Percentiles rank a stretch among this genome's conserved stretches.
Evolutionary conservation across 495 filamentous ascomycete species (phyloP).

Genomic region (Penicillium lividum): DNA sequence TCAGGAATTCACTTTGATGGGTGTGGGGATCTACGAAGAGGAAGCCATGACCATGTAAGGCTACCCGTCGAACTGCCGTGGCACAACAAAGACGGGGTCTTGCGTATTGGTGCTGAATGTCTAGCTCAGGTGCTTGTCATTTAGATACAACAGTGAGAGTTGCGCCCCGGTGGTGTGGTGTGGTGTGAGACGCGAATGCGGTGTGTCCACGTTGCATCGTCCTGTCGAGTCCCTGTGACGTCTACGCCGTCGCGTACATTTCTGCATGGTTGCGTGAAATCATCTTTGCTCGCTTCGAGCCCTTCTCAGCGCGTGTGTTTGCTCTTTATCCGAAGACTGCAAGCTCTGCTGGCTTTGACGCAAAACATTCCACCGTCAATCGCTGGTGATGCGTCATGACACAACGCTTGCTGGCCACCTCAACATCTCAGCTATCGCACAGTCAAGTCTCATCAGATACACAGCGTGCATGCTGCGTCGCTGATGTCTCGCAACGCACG

Average conservation of each 20-base stretch:
- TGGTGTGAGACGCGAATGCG: slow-evolving; percentile 1
- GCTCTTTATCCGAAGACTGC: background rate
- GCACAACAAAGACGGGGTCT: slow-evolving; percentile 5
- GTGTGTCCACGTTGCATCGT: slow-evolving; percentile 3
- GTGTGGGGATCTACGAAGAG: slow-evolving; percentile 5
- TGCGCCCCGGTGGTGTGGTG: background rate
- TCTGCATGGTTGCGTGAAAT: background rate
- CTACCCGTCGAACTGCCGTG: slow-evolving; percentile 6
- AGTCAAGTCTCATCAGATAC: too few relatives aligned
- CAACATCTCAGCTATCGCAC: too few relatives aligned
- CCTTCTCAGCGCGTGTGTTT: background rate
- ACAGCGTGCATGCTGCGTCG: too few relatives aligned
- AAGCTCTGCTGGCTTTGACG: too few relatives aligned
- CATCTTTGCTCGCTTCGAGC: background rate
- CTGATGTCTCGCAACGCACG: too few relatives aligned
- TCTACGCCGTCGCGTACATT: slow-evolving; percentile 1
- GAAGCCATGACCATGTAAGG: background rate
- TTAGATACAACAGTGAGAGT: slow-evolving; percentile 1
- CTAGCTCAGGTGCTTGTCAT: slow-evolving; percentile 4
- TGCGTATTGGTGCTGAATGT: slow-evolving; percentile 1
- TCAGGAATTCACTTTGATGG: background rate
- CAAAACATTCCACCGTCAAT: too few relatives aligned
- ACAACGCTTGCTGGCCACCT: too few relatives aligned
- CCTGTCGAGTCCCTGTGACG: background rate
- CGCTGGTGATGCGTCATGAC: too few relatives aligned